Evolutionary conservation across 768 basidiomycete species (phyloP).

Genomic region (Phaeotremella skinneri): DNA sequence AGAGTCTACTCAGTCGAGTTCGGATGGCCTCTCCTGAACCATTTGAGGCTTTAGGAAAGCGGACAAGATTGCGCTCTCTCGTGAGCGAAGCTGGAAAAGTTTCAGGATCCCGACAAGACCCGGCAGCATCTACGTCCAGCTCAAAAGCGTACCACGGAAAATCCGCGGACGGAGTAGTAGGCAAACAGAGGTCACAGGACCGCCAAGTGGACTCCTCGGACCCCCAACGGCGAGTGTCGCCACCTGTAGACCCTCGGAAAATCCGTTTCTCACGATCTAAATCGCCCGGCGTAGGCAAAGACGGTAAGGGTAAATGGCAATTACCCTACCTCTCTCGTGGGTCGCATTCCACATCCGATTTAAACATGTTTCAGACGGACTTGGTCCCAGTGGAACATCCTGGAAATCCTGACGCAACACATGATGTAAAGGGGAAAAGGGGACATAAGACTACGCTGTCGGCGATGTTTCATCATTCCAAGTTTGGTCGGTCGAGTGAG

Average conservation of each 20-base stretch:
- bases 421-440: background rate
- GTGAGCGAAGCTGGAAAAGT: slow-evolving; percentile 11
- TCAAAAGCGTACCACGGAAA: background rate
- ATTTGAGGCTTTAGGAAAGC: background rate
- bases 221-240: slow-evolving; percentile 2
- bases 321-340: slow-evolving; percentile 41
- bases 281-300: slow-evolving; percentile 34
- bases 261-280: slow-evolving; percentile 23
- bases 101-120: background rate
- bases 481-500: no score
- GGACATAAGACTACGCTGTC: background rate
- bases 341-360: slow-evolving; percentile 41
- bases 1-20: slow-evolving; percentile 20
- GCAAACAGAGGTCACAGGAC: slow-evolving; percentile 14
- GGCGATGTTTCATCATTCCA: background rate
- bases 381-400: background rate
- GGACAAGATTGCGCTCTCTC: slow-evolving; percentile 20
- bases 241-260: slow-evolving; percentile 14
- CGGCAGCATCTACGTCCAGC: background rate
- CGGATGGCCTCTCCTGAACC: slow-evolving; percentile 24
- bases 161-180: slow-evolving; percentile 1
- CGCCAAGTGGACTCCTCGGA: slow-evolving; percentile 1
- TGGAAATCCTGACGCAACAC: background rate
- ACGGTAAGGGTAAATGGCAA: slow-evolving; percentile 43
- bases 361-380: slow-evolving; percentile 13